phyloP scores from a whole-genome alignment of 192 early-diverging fungal species.

The Lunasporangiospora selenospora region DNA sequence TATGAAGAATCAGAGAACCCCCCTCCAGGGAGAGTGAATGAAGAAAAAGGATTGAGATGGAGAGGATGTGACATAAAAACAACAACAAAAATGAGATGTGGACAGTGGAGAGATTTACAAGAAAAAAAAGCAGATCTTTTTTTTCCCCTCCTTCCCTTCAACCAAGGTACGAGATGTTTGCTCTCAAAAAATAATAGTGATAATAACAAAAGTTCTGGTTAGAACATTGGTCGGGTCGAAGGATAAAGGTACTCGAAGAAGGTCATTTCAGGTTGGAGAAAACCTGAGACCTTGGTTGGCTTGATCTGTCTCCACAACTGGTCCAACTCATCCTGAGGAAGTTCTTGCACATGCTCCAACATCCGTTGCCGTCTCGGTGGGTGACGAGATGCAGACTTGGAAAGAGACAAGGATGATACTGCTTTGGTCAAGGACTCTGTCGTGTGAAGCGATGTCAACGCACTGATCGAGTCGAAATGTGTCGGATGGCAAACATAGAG shows the following conservation, averaged over 20 bases:
- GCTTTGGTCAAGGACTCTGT: too few relatives aligned
- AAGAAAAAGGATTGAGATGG: too few relatives aligned
- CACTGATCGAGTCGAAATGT: slow-evolving; percentile 28
- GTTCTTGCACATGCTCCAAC: slow-evolving; percentile 41
- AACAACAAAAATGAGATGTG: too few relatives aligned
- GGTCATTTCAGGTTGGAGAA: slow-evolving; percentile 30
- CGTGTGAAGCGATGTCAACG: neutral
- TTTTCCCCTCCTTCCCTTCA: too few relatives aligned
- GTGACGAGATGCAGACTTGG: neutral
- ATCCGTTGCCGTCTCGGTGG: slow-evolving; percentile 26
- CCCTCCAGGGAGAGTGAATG: too few relatives aligned
- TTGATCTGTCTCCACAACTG: slow-evolving; percentile 29
- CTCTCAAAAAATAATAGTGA: too few relatives aligned
- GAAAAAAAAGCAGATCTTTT: too few relatives aligned
- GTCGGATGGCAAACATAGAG: slow-evolving; percentile 49
- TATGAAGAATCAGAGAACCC: too few relatives aligned
- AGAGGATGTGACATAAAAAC: too few relatives aligned
- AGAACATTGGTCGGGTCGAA: slow-evolving; percentile 19
- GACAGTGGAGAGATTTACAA: too few relatives aligned
- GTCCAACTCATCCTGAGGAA: slow-evolving; percentile 28
- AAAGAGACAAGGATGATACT: neutral
- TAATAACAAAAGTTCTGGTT: too few relatives aligned
- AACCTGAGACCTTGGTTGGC: slow-evolving; percentile 14
- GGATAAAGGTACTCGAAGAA: slow-evolving; percentile 48
- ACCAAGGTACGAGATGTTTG: too few relatives aligned